phyloP scores from a whole-genome alignment of 805 yeast species.

The Scheffersomyces amazonensis region DNA sequence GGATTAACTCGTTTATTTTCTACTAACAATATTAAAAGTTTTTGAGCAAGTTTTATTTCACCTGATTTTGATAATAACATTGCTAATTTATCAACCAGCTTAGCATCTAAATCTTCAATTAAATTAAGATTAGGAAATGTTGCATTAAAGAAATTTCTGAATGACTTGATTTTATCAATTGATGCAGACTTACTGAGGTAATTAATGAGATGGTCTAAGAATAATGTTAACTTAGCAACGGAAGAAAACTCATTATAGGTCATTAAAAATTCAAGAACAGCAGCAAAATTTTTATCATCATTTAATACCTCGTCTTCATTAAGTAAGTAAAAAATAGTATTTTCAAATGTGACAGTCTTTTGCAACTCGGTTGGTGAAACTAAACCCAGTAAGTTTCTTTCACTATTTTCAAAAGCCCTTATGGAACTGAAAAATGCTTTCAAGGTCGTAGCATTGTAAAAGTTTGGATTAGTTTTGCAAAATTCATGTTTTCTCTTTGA shows the following conservation, averaged over 20 bases:
- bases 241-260: slow-evolving; percentile 5
- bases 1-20: slow-evolving; percentile 16
- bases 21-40: slow-evolving; percentile 12
- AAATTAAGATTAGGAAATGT: background rate
- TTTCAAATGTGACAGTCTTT: slow-evolving; percentile 7
- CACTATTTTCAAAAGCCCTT: slow-evolving; percentile 14
- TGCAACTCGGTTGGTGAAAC: slow-evolving; percentile 7
- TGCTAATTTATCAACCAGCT: slow-evolving; percentile 20
- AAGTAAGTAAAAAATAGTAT: slow-evolving; percentile 7
- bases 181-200: background rate
- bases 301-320: background rate
- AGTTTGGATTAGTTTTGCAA: slow-evolving; percentile 1
- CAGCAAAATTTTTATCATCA: slow-evolving; percentile 7
- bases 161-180: background rate
- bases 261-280: slow-evolving; percentile 10
- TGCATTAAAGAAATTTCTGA: background rate
- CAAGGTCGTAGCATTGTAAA: slow-evolving; percentile 3
- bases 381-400: slow-evolving; percentile 10
- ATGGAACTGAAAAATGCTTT: slow-evolving; percentile 9
- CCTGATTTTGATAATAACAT: slow-evolving; percentile 14
- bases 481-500: background rate
- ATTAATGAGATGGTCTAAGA: background rate
- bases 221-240: background rate
- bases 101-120: background rate
- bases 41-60: slow-evolving; percentile 9